Evolutionary conservation across 2,329 filamentous ascomycete species (phyloP).

Genomic region (Thielaviopsis cerberus): DNA sequence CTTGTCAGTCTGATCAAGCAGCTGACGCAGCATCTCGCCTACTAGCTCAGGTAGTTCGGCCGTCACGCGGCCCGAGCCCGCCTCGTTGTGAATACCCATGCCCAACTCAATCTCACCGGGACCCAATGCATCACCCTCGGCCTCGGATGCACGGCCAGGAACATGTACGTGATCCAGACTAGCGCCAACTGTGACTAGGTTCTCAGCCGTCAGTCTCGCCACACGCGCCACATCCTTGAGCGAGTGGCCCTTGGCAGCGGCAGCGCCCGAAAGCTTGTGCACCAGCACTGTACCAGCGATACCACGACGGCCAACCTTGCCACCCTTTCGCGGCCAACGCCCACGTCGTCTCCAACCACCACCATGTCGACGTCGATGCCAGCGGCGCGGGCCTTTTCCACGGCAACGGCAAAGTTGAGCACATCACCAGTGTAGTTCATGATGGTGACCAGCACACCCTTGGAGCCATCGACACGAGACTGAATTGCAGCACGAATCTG

Average conservation of each 20-base stretch:
- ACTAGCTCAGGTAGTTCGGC: constrained; percentile 37
- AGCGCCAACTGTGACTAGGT: constrained; percentile 69
- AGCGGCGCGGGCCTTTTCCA: constrained; percentile 73
- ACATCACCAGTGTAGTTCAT: constrained; percentile 92
- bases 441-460: constrained; percentile 71
- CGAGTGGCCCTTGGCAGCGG: constrained; percentile 51
- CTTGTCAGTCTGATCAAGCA: constrained; percentile 45
- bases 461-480: constrained; percentile 48
- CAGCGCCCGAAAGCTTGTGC: constrained; percentile 72
- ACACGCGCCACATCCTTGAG: constrained; percentile 55
- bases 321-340: constrained; percentile 62
- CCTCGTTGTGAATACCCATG: constrained; percentile 64
- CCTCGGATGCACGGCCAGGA: constrained; percentile 44
- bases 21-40: constrained; percentile 48
- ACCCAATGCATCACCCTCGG: constrained; percentile 36
- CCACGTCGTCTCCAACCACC: constrained; percentile 79
- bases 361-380: constrained; percentile 72
- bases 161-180: constrained; percentile 86
- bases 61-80: constrained; percentile 34
- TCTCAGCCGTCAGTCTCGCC: constrained; percentile 52
- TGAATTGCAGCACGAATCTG: constrained; percentile 65
- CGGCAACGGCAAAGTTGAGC: constrained; percentile 81
- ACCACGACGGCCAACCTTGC: constrained; percentile 81
- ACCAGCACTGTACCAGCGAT: constrained; percentile 84
- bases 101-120: constrained; percentile 43